A percentile compares a stretch with the other conserved stretches of the same genome.
Conservation (phyloP, 805 yeast species). For the Saturnispora besseyi region DNA sequence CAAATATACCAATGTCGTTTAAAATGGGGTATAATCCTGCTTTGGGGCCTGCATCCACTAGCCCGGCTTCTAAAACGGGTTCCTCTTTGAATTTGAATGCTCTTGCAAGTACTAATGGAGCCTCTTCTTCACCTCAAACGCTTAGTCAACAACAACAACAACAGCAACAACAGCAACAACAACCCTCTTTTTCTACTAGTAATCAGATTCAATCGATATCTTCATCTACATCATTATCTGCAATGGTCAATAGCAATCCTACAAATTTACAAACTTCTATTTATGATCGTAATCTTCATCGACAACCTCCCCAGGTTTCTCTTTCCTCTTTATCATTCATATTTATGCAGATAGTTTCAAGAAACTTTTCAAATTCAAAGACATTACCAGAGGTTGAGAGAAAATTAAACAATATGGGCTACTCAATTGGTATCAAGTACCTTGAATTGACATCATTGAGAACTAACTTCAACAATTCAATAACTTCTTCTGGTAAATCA, state of each 20-base stretch:
- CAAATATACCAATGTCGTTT: not conserved
- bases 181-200: not conserved
- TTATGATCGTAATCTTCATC: slow-evolving; percentile 39
- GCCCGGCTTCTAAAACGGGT: not conserved
- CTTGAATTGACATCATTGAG: slow-evolving; percentile 62
- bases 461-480: slow-evolving; percentile 40
- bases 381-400: slow-evolving; percentile 61
- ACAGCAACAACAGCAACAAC: not conserved
- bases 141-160: not conserved
- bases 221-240: not conserved
- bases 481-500: slow-evolving; percentile 46
- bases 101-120: not conserved
- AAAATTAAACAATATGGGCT: slow-evolving; percentile 60
- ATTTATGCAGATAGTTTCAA: slow-evolving; percentile 61
- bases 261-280: not conserved
- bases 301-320: slow-evolving; percentile 60
- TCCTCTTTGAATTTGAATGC: not conserved
- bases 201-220: not conserved
- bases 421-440: slow-evolving; percentile 63
- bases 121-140: not conserved
- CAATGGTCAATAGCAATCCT: not conserved
- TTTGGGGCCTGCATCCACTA: slow-evolving; percentile 1
- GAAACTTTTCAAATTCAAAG: slow-evolving; percentile 50
- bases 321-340: slow-evolving; percentile 59
- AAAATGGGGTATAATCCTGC: not conserved